Evolutionary conservation across 768 basidiomycete genomes (phyloP).

Genomic region (Macrolepiota albuminosa): DNA sequence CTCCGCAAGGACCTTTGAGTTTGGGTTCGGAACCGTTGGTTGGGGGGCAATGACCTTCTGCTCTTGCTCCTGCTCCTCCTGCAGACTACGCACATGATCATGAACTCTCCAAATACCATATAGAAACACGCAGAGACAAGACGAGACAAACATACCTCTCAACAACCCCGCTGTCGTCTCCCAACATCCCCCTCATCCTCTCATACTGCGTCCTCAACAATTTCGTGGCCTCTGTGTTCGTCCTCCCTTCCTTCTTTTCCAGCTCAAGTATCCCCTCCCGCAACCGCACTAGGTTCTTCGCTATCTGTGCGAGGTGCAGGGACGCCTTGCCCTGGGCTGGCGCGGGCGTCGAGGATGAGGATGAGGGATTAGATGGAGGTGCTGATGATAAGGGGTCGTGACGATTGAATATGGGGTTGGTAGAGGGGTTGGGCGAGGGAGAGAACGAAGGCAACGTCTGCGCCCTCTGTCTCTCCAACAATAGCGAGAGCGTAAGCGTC

Average conservation of each 20-base stretch:
- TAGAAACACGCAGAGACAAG: neutral
- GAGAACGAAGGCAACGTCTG: slow-evolving; percentile 2
- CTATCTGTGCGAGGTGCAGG: slow-evolving; percentile 64
- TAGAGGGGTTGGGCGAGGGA: slow-evolving; percentile 39
- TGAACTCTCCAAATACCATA: neutral
- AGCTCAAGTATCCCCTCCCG: slow-evolving; percentile 63
- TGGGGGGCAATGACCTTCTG: neutral
- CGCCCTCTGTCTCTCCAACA: slow-evolving; percentile 75
- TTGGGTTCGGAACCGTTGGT: neutral
- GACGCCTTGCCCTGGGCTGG: slow-evolving; percentile 19
- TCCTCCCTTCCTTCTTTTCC: slow-evolving; percentile 26
- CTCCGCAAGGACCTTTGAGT: neutral
- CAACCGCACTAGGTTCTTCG: slow-evolving; percentile 64
- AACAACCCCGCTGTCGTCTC: slow-evolving; percentile 46
- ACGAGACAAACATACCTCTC: slow-evolving; percentile 37
- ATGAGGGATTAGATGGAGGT: slow-evolving; percentile 16
- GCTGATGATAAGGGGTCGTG: neutral
- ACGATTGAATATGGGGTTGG: neutral
- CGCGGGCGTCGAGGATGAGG: slow-evolving; percentile 14
- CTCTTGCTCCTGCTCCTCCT: slow-evolving; percentile 4
- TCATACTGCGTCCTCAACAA: slow-evolving; percentile 70
- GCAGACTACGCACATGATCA: slow-evolving; percentile 16
- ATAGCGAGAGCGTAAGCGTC: slow-evolving; percentile 72
- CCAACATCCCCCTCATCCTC: slow-evolving; percentile 74
- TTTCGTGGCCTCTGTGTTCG: slow-evolving; percentile 28